Conservation (phyloP, 1,139 yeast species). For the Kodamaea arcana region DNA sequence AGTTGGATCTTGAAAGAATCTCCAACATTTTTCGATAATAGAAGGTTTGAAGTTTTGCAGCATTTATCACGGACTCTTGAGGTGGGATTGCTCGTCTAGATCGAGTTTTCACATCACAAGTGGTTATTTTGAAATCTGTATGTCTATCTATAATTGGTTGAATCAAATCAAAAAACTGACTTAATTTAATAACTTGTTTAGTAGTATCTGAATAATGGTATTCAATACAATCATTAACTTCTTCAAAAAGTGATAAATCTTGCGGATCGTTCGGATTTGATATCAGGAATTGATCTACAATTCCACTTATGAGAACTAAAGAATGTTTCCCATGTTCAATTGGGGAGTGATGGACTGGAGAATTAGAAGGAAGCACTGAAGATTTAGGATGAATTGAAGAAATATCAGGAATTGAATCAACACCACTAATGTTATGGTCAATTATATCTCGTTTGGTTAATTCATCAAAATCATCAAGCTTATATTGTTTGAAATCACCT, state of each 20-base stretch:
- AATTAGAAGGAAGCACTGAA: no score
- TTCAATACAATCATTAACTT: conserved; percentile 15
- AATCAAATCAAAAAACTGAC: conserved; percentile 16
- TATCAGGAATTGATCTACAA: conserved; percentile 50
- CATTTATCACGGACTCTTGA: conserved; percentile 43
- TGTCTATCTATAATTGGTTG: conserved; percentile 16
- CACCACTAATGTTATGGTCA: no score
- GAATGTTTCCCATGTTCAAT: conserved; percentile 1
- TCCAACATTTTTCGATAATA: conserved; percentile 37
- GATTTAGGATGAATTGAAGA: no score
- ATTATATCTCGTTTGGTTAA: neutral
- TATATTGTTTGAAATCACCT: neutral
- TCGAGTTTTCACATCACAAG: conserved; percentile 60
- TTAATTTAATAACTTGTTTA: conserved; percentile 19
- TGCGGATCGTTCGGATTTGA: conserved; percentile 12
- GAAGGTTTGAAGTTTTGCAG: conserved; percentile 54
- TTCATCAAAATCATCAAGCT: conserved; percentile 1
- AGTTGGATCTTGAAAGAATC: conserved; percentile 10
- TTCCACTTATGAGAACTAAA: conserved; percentile 53
- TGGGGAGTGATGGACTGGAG: no score
- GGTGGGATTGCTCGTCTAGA: conserved; percentile 36
- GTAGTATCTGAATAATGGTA: conserved; percentile 10
- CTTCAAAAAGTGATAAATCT: conserved; percentile 23
- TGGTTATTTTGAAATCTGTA: conserved; percentile 6
- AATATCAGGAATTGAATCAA: no score